Evolutionary conservation across 257 asterid genomes (phyloP).

Genomic region (Plantago elongata): DNA sequence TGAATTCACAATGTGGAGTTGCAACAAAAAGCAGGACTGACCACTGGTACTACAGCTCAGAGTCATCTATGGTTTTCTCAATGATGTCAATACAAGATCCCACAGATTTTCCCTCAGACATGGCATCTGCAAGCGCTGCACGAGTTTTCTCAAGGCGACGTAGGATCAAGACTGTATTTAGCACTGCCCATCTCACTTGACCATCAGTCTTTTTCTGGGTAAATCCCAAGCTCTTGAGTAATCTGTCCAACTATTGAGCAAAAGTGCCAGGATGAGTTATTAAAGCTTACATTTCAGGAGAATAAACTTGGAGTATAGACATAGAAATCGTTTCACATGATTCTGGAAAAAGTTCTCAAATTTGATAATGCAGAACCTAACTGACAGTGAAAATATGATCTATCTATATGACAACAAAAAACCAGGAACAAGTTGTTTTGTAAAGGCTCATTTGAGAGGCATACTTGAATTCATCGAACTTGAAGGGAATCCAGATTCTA

Average conservation of each 20-base stretch:
- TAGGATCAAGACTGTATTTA: slow-evolving; percentile 61
- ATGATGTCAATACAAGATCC: slow-evolving; percentile 64
- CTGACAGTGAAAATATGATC: too few relatives aligned
- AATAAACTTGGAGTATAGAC: too few relatives aligned
- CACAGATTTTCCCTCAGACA: slow-evolving; percentile 69
- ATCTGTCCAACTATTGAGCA: slow-evolving; percentile 54
- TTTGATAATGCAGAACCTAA: too few relatives aligned
- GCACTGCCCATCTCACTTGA: slow-evolving; percentile 92
- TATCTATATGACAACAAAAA: too few relatives aligned
- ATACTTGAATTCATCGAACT: too few relatives aligned
- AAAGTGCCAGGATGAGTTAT: slow-evolving; percentile 10
- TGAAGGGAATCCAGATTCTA: too few relatives aligned
- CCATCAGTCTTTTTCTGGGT: slow-evolving; percentile 90
- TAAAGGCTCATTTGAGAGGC: too few relatives aligned
- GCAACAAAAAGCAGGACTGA: not conserved
- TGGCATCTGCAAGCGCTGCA: slow-evolving; percentile 65
- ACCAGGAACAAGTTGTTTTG: too few relatives aligned
- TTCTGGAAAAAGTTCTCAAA: too few relatives aligned
- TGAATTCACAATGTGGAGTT: not conserved
- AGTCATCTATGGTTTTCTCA: slow-evolving; percentile 50
- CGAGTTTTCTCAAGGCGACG: slow-evolving; percentile 82
- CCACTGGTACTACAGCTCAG: slow-evolving; percentile 28
- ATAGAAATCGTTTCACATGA: not conserved
- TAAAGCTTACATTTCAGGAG: not conserved
- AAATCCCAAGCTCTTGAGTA: slow-evolving; percentile 76